Base-by-base conservation (phyloP, 768 basidiomycete genomes). In the Leucosporidium creatinivorum region DNA sequence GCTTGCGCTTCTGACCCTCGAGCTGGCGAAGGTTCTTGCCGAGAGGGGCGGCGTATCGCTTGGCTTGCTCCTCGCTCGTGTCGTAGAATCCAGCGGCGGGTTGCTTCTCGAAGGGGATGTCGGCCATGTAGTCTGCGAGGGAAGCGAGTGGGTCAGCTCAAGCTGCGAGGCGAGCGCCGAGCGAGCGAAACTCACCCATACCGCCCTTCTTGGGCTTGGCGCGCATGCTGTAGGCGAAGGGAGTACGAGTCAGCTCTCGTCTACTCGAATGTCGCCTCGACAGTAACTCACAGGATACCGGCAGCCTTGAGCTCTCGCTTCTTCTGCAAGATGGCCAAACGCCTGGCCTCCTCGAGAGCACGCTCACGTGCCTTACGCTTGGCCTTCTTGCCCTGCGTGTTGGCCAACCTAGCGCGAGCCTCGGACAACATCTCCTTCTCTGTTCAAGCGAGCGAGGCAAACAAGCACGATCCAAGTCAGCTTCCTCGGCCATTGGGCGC, bases 361-460 rank as follows among this genome's bases (percentile, higher is more conserved):
- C 94, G 88, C 76, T 99, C 96, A 55, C 96, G 85, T 7, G 93
- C 96, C 80, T 98, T 99, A 73, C 96, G 88, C 79, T 99, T 99
- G 4, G 96, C 96, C 79, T 99, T 99, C 79, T 99, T 99, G 47
- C 96, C 96, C 79, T 99, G 96, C 0, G 96, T 99, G 77, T 99
- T 99, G 59, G 96, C 96, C 47, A 99, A 83, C 80, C 96, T 87
- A 9, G 96, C 96, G 73, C 96, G 87, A 33, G 96, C 96, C 79
- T 99, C 96, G 1, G 96, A 98, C 75, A 99, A 80, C 96, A 99
- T 98, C 79, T 98, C 96, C 86, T 98, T 98, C 80, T 98, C 93
- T 92, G 74, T 31, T 8, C 8, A 44, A 44, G 70, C 18, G 39
- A 25, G 57, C 25, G 48, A 68, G 66, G 58, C 50, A 39, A 28